Percentiles rank a stretch among this genome's conserved stretches.
These are phyloP conservation scores for Aspergillus piperis DNA, from an alignment of 2,329 filamentous ascomycete species.

Conservation along the genomic window DNA sequence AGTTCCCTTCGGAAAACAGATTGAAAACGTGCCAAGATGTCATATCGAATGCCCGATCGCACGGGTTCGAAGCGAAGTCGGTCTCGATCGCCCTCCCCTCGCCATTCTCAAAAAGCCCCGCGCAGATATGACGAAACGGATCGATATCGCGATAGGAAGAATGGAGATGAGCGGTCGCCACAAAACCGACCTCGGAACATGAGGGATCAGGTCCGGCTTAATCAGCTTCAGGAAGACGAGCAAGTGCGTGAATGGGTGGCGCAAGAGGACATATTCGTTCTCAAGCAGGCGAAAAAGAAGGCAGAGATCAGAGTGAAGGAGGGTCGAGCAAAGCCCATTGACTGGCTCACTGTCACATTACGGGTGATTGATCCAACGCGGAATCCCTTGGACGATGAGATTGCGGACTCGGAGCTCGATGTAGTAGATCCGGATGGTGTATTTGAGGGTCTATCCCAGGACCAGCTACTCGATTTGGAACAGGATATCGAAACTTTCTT, in stretches of 20 bases:
- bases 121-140: slow-evolving; percentile 38
- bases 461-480: slow-evolving; percentile 73
- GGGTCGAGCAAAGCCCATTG: slow-evolving; percentile 85
- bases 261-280: slow-evolving; percentile 91
- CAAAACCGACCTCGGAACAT: slow-evolving; percentile 34
- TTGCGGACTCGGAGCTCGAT: slow-evolving; percentile 73
- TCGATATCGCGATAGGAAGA: slow-evolving; percentile 28
- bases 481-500: slow-evolving; percentile 80
- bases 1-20: background rate
- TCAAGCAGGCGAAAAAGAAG: slow-evolving; percentile 98
- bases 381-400: slow-evolving; percentile 78
- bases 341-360: slow-evolving; percentile 88
- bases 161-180: slow-evolving; percentile 24
- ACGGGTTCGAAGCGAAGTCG: slow-evolving; percentile 42
- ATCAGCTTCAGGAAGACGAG: slow-evolving; percentile 70
- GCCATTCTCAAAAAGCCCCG: slow-evolving; percentile 39
- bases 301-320: slow-evolving; percentile 92
- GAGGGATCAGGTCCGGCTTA: slow-evolving; percentile 50
- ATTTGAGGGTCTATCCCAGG: slow-evolving; percentile 69
- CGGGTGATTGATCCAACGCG: slow-evolving; percentile 83
- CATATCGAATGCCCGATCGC: slow-evolving; percentile 34
- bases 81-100: slow-evolving; percentile 46
- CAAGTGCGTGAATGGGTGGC: slow-evolving; percentile 82
- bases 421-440: slow-evolving; percentile 79
- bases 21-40: slow-evolving; percentile 28